A percentile compares a stretch with the other conserved stretches of the same genome.
phyloP scores from a whole-genome alignment of 148 eudicot species.

The Spergularia bocconei region DNA sequence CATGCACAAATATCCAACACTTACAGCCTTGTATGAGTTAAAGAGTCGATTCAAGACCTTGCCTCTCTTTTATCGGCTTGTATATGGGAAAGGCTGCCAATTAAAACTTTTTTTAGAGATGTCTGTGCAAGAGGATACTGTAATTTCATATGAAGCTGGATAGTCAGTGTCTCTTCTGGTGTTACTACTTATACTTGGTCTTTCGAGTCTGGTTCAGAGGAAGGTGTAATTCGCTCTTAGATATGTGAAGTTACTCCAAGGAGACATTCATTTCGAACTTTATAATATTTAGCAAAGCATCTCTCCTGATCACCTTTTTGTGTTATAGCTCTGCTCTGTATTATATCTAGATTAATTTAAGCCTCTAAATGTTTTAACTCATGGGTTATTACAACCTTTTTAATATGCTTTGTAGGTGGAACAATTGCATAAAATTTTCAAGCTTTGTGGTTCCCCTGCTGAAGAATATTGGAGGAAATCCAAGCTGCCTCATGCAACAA shows the following conservation, averaged over 20 bases:
- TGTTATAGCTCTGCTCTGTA: not conserved
- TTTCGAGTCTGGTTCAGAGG: not conserved
- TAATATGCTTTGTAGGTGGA: conserved; percentile 57
- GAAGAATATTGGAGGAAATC: conserved; percentile 98
- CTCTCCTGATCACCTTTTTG: not conserved
- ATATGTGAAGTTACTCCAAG: not conserved
- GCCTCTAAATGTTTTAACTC: not conserved
- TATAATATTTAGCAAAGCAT: not conserved
- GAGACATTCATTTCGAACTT: not conserved
- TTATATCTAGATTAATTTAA: not conserved
- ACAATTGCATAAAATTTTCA: conserved; percentile 92
- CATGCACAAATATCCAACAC: too few species aligned
- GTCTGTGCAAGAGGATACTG: not conserved
- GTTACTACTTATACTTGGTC: not conserved
- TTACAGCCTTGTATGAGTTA: too few species aligned
- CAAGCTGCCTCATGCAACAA: conserved; percentile 86
- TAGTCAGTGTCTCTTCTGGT: not conserved
- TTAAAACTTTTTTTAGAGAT: too few species aligned
- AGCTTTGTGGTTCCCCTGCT: conserved; percentile 97
- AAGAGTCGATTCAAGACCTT: too few species aligned
- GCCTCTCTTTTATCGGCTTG: too few species aligned
- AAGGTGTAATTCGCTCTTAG: not conserved
- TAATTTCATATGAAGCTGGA: not conserved
- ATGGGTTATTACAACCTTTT: conserved; percentile 6
- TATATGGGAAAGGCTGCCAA: too few species aligned